Base-by-base conservation (phyloP, 495 filamentous ascomycete genomes). In the Penicillium robsamsonii region DNA sequence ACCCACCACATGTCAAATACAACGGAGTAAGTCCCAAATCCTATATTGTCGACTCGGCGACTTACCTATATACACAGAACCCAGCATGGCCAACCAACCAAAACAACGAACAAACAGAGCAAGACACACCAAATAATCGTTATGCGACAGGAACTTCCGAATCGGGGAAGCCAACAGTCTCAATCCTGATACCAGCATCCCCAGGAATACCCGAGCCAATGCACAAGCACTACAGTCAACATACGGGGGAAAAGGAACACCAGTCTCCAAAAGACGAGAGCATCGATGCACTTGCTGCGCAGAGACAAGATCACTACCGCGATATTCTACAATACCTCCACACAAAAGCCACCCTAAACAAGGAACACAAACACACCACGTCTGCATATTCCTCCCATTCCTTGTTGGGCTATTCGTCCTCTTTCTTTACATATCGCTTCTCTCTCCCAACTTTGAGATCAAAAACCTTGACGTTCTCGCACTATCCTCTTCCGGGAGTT, bases 401-500 rank as follows among this genome's bases (percentile, higher is more conserved):
- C 50, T 53, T 55, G 8, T 53, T 62, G 8, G 49, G 30, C 0
- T 48, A 59, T 3, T 56, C 48, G 5, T 38, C 58, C 13, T 55
- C 59, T n/a, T 56, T 61, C 40, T 57, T 62, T 22, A 57, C 61
- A 1, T 60, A 57, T 22, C 58, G 61, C 37, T 49, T 59, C 18
- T 60, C 60, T 0, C 44, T 60, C 10, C 59, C 63, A 15, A 53
- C 50, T 37, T 11, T 62, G 24, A 55, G 58, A 38, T 49, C 24
- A 10, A 55, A 67, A 25, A 44, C 50, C 1, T 33, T 31, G n/a
- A 38, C 52, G 40, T 55, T 60, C 18, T 30, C 58, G 3, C 37
- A 47, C 2, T 42, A 55, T 15, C 51, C 55, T 6, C 38, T 67
- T 8, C 61, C 61, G 6, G 60, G 58, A 7, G 25, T 64, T 0